Percentiles rank a stretch among this genome's conserved stretches.
Conservation (phyloP, 164 flowering plant genomes). For the Echeveria elegans region DNA sequence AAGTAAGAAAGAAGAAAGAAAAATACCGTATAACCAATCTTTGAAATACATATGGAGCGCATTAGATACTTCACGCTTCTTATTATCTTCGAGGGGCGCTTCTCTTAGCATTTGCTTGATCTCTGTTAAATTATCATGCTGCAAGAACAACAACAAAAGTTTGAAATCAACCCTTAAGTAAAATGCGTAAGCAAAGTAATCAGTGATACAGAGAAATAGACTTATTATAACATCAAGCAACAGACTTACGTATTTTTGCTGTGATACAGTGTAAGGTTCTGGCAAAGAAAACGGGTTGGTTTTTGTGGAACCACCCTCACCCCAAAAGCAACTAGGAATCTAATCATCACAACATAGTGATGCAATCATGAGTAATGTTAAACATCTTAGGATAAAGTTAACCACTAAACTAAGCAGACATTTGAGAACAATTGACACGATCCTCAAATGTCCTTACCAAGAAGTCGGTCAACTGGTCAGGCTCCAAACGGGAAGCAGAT, state of each 20-base stretch:
- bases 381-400: too few relatives aligned
- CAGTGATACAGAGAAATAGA: background rate
- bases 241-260: slow-evolving; percentile 68
- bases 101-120: slow-evolving; percentile 68
- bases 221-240: background rate
- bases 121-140: slow-evolving; percentile 62
- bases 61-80: slow-evolving; percentile 68
- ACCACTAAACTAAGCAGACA: background rate
- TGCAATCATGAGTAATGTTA: background rate
- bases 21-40: slow-evolving; percentile 93
- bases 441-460: slow-evolving; percentile 38
- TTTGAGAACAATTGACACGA: background rate
- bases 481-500: slow-evolving; percentile 67
- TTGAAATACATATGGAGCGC: slow-evolving; percentile 84
- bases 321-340: slow-evolving; percentile 84
- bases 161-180: background rate
- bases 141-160: slow-evolving; percentile 16
- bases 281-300: slow-evolving; percentile 85
- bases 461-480: slow-evolving; percentile 81
- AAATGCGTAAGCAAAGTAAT: background rate
- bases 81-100: slow-evolving; percentile 72
- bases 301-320: slow-evolving; percentile 51
- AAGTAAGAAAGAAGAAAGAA: background rate
- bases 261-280: slow-evolving; percentile 60
- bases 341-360: slow-evolving; percentile 21